Evolutionary conservation across 163 green algal species (phyloP).

Genomic region (Chlamydomonas reinhardtii): DNA sequence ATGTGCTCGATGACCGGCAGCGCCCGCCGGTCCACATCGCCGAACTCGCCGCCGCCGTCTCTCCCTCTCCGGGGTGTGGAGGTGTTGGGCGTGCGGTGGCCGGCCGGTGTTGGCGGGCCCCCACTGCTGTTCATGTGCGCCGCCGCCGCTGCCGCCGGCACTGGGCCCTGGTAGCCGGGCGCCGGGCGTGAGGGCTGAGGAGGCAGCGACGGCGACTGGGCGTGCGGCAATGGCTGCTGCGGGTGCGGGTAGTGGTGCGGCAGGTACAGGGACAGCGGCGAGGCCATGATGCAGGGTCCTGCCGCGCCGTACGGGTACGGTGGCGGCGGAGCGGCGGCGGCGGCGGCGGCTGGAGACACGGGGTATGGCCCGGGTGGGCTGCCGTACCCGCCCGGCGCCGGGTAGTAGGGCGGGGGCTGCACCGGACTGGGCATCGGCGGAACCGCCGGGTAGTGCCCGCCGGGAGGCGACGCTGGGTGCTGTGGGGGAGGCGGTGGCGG

Average conservation of each 20-base stretch:
- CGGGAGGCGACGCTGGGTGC: too few species aligned
- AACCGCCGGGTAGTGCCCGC: too few species aligned
- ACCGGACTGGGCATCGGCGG: neutral
- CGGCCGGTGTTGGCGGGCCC: too few species aligned
- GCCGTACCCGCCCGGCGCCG: neutral
- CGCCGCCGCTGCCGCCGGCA: neutral
- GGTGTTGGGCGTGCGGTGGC: neutral
- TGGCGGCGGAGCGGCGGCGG: too few species aligned
- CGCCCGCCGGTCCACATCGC: neutral
- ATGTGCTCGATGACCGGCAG: constrained; percentile 4
- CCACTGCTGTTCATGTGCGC: neutral
- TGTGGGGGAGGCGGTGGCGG: too few species aligned
- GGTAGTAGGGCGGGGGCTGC: neutral
- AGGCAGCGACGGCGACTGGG: neutral
- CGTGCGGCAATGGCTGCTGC: neutral
- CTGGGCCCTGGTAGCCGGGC: neutral
- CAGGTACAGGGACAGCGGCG: constrained; percentile 6
- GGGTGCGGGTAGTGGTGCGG: neutral
- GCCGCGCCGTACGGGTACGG: neutral
- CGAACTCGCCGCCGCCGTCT: neutral
- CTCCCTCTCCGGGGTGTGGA: neutral
- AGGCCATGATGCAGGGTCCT: constrained; percentile 16
- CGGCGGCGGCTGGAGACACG: neutral
- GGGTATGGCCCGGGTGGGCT: neutral
- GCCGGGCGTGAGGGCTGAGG: neutral